These are phyloP conservation scores for Ligustrum vulgare DNA, from an alignment of 257 asterid genomes.

Conservation along the genomic window DNA sequence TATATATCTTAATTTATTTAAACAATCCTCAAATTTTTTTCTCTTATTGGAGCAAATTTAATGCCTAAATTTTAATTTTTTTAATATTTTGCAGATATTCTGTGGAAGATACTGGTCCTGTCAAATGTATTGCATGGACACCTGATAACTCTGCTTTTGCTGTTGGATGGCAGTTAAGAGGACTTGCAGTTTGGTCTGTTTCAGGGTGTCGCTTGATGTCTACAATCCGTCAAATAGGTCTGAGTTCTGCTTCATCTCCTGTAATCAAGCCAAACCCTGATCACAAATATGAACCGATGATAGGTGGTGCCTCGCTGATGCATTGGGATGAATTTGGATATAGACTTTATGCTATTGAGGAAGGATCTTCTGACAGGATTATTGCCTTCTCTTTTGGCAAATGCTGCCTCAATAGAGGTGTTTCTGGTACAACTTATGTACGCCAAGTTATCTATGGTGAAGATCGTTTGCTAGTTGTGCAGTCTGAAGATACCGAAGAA, in stretches of 20 bases:
- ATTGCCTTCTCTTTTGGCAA: constrained; percentile 93
- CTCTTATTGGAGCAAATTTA: constrained; percentile 13
- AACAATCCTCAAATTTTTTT: not conserved
- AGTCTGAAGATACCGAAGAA: constrained; percentile 96
- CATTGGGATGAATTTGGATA: constrained; percentile 98
- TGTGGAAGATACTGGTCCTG: constrained; percentile 94
- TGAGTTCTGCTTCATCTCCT: constrained; percentile 91
- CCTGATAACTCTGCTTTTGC: constrained; percentile 96
- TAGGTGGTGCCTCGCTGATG: constrained; percentile 84
- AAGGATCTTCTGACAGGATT: constrained; percentile 84
- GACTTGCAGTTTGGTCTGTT: constrained; percentile 96
- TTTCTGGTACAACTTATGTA: constrained; percentile 88
- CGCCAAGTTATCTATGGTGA: constrained; percentile 98
- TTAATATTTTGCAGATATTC: constrained; percentile 60
- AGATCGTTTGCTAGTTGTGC: constrained; percentile 95
- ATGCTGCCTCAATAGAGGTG: constrained; percentile 97
- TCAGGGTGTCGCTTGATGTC: constrained; percentile 99
- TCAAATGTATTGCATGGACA: constrained; percentile 94
- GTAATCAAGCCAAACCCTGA: constrained; percentile 79
- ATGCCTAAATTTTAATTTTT: constrained; percentile 21
- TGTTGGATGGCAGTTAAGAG: constrained; percentile 99
- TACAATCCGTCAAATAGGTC: constrained; percentile 88
- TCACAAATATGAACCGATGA: constrained; percentile 87
- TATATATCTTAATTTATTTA: not conserved
- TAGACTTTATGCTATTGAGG: constrained; percentile 91